Percentiles rank a stretch among this genome's conserved stretches.
Conservation (phyloP, 768 basidiomycete species). For the Naganishia vaughanmartiniae region DNA sequence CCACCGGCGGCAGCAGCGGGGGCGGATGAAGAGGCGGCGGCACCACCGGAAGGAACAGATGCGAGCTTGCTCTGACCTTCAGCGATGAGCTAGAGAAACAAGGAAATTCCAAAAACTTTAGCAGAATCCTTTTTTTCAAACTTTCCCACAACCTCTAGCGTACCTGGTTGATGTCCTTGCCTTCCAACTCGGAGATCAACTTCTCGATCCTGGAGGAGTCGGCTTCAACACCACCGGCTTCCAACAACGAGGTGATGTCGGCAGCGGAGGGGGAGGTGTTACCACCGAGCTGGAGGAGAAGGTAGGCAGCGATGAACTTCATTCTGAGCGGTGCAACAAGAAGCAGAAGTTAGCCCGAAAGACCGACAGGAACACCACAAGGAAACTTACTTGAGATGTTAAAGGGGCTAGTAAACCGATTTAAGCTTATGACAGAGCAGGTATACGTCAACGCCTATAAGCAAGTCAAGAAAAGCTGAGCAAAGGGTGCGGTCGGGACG, state of each 20-base stretch:
- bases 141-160: slow-evolving; percentile 35
- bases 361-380: neutral
- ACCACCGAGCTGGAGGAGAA: slow-evolving; percentile 92
- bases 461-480: slow-evolving; percentile 9
- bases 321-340: slow-evolving; percentile 34
- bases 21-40: slow-evolving; percentile 59
- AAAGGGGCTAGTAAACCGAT: slow-evolving; percentile 37
- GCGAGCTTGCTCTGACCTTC: slow-evolving; percentile 91
- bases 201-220: slow-evolving; percentile 76
- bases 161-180: slow-evolving; percentile 82
- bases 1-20: slow-evolving; percentile 60
- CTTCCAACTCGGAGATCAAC: slow-evolving; percentile 83
- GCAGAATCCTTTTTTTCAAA: too few species aligned
- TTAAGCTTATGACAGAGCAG: slow-evolving; percentile 34
- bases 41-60: slow-evolving; percentile 94
- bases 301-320: slow-evolving; percentile 78
- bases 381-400: slow-evolving; percentile 30
- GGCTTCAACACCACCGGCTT: slow-evolving; percentile 79
- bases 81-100: slow-evolving; percentile 68
- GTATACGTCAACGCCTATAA: slow-evolving; percentile 35
- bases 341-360: neutral
- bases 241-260: slow-evolving; percentile 85
- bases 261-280: slow-evolving; percentile 78
- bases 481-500: neutral
- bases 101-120: neutral